Percentiles rank a stretch among this genome's conserved stretches.
Conservation (phyloP, 176 grass and related monocot genomes). For the Oryza brachyantha region DNA sequence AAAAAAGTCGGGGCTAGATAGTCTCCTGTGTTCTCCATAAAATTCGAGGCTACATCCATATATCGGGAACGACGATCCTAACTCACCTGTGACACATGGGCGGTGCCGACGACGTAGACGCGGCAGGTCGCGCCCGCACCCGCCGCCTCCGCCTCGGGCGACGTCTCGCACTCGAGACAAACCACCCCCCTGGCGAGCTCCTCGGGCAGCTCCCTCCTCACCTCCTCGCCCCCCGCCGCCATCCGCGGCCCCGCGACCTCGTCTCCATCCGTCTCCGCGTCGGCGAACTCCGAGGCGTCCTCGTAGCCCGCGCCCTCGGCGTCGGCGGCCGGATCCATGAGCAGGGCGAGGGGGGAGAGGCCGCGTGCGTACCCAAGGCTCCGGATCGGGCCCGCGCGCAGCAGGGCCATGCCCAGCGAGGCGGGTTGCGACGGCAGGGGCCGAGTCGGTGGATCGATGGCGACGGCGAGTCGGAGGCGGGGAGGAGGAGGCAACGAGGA, state of each 20-base stretch:
- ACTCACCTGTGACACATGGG: conserved; percentile 73
- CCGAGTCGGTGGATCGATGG: conserved; percentile 19
- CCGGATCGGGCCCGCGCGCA: background rate
- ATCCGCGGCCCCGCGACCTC: background rate
- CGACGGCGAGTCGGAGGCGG: conserved; percentile 24
- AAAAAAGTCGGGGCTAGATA: conserved; percentile 5
- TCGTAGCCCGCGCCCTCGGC: background rate
- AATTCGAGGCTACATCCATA: background rate
- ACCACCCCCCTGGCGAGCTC: conserved; percentile 59
- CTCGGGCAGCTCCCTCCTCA: conserved; percentile 54
- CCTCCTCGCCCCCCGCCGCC: background rate
- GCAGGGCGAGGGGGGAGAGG: conserved; percentile 27
- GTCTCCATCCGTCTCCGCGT: conserved; percentile 2
- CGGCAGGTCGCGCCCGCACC: conserved; percentile 46
- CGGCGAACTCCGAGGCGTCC: conserved; percentile 9
- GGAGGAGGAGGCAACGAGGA: conserved; percentile 18
- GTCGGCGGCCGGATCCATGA: conserved; percentile 51
- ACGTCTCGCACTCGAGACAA: conserved; percentile 61
- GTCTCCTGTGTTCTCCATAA: background rate
- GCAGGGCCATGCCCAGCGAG: no score
- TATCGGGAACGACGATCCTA: background rate
- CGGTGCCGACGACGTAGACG: conserved; percentile 68
- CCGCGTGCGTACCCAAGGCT: background rate
- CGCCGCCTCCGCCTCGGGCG: conserved; percentile 38
- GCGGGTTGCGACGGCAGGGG: no score